Percentiles rank a stretch among this genome's conserved stretches.
Conservation (phyloP, 768 basidiomycete species). For the Leccinum broughii region DNA sequence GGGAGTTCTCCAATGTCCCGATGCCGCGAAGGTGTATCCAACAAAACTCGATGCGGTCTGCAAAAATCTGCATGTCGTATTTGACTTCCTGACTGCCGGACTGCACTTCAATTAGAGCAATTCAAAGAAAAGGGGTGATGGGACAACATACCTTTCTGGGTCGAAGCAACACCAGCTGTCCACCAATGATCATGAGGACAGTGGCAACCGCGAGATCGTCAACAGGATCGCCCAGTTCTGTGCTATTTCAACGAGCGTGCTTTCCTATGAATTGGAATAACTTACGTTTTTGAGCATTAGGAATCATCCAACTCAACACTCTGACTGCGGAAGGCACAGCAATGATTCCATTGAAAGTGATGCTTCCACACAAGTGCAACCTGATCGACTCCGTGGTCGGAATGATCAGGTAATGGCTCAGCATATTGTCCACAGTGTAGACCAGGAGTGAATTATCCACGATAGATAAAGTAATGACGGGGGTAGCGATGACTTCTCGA, state of each 20-base stretch:
- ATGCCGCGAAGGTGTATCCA: constrained; percentile 98
- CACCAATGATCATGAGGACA: constrained; percentile 93
- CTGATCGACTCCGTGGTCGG: constrained; percentile 82
- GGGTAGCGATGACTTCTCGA: constrained; percentile 70
- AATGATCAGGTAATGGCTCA: constrained; percentile 89
- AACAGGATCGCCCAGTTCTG: constrained; percentile 92
- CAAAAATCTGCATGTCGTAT: constrained; percentile 97
- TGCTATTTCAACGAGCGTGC: constrained; percentile 12
- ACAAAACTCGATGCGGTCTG: constrained; percentile 96
- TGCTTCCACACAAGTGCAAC: constrained; percentile 90
- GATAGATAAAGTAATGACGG: constrained; percentile 84
- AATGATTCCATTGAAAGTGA: constrained; percentile 90
- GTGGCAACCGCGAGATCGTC: constrained; percentile 93
- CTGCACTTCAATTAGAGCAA: constrained; percentile 38
- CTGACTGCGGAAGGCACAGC: constrained; percentile 80
- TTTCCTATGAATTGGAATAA: constrained; percentile 10
- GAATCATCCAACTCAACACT: constrained; percentile 97
- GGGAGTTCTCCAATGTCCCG: constrained; percentile 89
- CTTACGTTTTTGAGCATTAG: constrained; percentile 88
- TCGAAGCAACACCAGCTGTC: constrained; percentile 83
- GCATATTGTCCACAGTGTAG: constrained; percentile 91
- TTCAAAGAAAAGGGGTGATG: not conserved
- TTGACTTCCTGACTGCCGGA: constrained; percentile 86
- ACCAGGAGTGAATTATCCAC: constrained; percentile 95
- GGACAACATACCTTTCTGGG: constrained; percentile 71